Evolutionary conservation across 208 protist genomes (phyloP), one percentile per base, ranked within the genome.

Genomic region (Entamoeba dispar): DNA sequence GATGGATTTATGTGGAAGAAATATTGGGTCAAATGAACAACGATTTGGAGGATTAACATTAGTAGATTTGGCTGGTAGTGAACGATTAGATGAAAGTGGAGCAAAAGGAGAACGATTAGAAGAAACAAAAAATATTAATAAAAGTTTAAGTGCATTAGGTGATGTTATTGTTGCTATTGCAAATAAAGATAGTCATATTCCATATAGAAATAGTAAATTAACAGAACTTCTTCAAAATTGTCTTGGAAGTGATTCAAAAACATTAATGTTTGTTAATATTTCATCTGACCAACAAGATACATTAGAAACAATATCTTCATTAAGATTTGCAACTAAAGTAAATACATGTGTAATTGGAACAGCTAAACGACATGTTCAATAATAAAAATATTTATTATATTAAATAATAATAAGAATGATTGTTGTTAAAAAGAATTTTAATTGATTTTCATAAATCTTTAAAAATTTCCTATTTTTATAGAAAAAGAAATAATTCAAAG

Each of bases 121-220:
- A 47, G 97, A 98, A 92, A 96, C 96, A 1, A 95, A 95, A 1
- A 96, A 96, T 5, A 98, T 98, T 94, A 98, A 98, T 93, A 94
- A 95, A 69, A 97, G 96, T 0, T 95, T 98, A 22, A 97, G 96
- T 12, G 96, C 96, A 5, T 95, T 98, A 2, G 97, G 97, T 47
- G 95, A 96, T 19, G 97, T 98, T 10, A 98, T 98, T 94, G 96
- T 95, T 50, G 94, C 96, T 6, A 94, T 98, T 7, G 96, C 97
- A 4, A 96, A 95, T 4, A 22, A 22, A 17, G 43, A 90, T 3
- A 14, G 4, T 12, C 92, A 94, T 50, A 57, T 94, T 6, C 94
- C 94, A 10, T 94, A 91, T n/a, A 7, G 94, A 6, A 91, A 94
- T 27, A 94, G 93, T 5, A 97, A 97, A 93, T 95, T 98, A 22